Conservation (phyloP, 352 stramenopile species). For the Pythium phragmiticola region DNA sequence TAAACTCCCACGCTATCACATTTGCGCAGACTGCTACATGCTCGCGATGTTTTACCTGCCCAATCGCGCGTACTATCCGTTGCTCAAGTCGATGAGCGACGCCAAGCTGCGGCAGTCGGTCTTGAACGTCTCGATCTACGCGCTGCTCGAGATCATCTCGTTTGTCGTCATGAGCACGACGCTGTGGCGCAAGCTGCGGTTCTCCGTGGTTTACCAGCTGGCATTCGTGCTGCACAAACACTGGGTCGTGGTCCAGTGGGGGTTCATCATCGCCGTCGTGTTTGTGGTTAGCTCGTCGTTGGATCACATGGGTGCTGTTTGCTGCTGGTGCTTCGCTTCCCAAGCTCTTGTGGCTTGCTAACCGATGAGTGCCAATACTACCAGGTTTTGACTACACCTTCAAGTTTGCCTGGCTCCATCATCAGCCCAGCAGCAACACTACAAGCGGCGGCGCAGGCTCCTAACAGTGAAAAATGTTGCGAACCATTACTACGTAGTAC, state of each 20-base stretch:
- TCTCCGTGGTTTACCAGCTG: slow-evolving; percentile 19
- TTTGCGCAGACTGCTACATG: neutral
- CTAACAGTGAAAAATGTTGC: too few relatives aligned
- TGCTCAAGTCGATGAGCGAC: slow-evolving; percentile 3
- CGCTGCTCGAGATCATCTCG: slow-evolving; percentile 10
- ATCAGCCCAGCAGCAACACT: too few relatives aligned
- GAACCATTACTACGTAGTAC: too few relatives aligned
- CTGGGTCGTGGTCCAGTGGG: slow-evolving; percentile 14
- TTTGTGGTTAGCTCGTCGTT: slow-evolving; percentile 14
- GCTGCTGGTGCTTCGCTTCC: neutral
- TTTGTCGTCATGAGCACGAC: slow-evolving; percentile 1
- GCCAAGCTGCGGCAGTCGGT: neutral
- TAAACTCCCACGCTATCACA: neutral
- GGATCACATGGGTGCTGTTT: slow-evolving; percentile 1
- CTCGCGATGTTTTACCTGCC: slow-evolving; percentile 28
- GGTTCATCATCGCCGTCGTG: slow-evolving; percentile 15
- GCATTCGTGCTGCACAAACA: slow-evolving; percentile 18
- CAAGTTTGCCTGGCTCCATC: slow-evolving; percentile 22
- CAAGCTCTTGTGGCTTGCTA: too few relatives aligned
- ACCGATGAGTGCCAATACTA: neutral
- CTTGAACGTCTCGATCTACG: slow-evolving; percentile 11
- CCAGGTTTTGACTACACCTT: slow-evolving; percentile 27
- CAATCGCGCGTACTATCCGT: slow-evolving; percentile 28
- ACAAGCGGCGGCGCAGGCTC: too few relatives aligned
- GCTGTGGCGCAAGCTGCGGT: slow-evolving; percentile 13